Conservation (phyloP, 2,329 filamentous ascomycete genomes). For the Ascochyta lentis region DNA sequence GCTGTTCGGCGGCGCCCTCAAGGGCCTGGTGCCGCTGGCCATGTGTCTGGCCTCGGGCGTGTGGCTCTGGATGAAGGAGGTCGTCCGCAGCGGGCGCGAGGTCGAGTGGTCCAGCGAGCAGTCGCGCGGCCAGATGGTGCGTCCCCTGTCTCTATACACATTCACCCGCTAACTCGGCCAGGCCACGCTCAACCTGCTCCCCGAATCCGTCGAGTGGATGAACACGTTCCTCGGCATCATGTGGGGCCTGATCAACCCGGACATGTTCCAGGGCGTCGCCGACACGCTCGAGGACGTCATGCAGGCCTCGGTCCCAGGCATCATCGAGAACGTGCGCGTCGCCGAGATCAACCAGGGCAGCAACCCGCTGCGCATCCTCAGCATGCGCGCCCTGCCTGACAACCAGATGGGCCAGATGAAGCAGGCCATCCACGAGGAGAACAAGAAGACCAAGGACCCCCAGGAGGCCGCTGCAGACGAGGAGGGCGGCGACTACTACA, state of each 20-base stretch:
- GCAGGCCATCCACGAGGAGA: conserved; percentile 77
- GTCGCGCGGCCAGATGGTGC: conserved; percentile 77
- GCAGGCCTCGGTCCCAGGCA: conserved; percentile 88
- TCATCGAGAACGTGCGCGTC: conserved; percentile 94
- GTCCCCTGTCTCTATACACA: conserved; percentile 16
- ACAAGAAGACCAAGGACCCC: conserved; percentile 81
- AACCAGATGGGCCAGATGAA: conserved; percentile 82
- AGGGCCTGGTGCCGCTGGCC: conserved; percentile 77
- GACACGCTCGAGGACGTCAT: conserved; percentile 95
- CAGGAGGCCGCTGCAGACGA: conserved; percentile 88
- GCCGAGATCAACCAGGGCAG: conserved; percentile 93
- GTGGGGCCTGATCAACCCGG: conserved; percentile 92
- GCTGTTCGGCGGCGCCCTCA: conserved; percentile 77
- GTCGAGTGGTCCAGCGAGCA: conserved; percentile 90
- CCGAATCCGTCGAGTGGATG: conserved; percentile 92
- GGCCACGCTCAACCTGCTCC: conserved; percentile 86
- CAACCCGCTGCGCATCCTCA: conserved; percentile 88
- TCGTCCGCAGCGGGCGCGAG: conserved; percentile 81
- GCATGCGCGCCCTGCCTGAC: conserved; percentile 84
- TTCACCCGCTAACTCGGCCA: conserved; percentile 34
- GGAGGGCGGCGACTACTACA: conserved; percentile 91
- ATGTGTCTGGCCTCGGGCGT: conserved; percentile 77
- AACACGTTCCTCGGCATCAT: conserved; percentile 84
- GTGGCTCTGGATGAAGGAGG: conserved; percentile 88
- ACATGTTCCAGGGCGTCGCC: conserved; percentile 91